Evolutionary conservation across 805 yeast species (phyloP).

Genomic region (Dipodascus geniculatus): DNA sequence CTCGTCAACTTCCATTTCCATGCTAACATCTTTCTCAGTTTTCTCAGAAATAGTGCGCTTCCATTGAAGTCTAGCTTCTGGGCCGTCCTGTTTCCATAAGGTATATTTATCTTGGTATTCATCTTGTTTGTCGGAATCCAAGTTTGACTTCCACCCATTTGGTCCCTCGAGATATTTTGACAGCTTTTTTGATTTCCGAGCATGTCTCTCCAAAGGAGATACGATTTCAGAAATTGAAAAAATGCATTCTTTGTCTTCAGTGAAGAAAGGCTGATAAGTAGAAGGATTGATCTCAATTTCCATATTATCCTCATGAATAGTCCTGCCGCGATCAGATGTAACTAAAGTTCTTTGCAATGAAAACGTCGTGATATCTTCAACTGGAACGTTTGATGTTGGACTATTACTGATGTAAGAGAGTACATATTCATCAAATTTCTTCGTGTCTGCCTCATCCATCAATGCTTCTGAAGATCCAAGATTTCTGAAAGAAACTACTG

Average conservation of each 20-base stretch:
- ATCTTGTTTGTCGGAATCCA: conserved; percentile 31
- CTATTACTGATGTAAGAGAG: neutral
- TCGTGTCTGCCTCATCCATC: neutral
- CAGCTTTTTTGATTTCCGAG: neutral
- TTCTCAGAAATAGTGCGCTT: neutral
- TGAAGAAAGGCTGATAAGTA: neutral
- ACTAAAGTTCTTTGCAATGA: neutral
- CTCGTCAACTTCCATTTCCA: neutral
- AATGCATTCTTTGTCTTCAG: neutral
- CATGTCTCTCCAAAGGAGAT: neutral
- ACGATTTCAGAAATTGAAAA: neutral
- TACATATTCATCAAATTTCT: neutral
- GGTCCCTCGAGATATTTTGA: neutral
- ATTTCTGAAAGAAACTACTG: neutral
- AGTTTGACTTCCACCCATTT: conserved; percentile 42
- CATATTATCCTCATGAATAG: neutral
- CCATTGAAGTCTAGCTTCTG: conserved; percentile 11
- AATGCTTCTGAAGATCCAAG: neutral
- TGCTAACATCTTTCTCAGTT: neutral
- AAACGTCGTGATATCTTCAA: neutral
- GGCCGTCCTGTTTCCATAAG: conserved; percentile 18
- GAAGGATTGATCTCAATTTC: neutral
- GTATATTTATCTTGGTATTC: conserved; percentile 17
- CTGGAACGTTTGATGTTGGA: neutral
- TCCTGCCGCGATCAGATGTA: neutral